Evolutionary conservation across 2,329 filamentous ascomycete species (phyloP).

Genomic region (Chaetomium sp.): DNA sequence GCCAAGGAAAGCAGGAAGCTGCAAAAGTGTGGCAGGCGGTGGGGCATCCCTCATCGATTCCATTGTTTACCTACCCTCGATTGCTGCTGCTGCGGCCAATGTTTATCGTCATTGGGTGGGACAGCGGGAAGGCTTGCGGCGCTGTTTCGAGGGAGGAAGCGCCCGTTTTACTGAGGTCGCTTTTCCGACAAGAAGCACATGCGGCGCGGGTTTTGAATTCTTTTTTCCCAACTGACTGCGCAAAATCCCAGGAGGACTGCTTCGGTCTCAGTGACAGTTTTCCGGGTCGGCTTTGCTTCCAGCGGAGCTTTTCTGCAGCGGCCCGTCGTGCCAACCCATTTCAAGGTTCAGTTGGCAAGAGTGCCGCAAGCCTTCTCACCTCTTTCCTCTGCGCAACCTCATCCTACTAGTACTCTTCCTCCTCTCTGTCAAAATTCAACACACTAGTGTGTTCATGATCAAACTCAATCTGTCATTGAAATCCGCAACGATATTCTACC

Average conservation of each 20-base stretch:
- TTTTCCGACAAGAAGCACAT: constrained; percentile 9
- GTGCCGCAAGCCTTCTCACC: constrained; percentile 8
- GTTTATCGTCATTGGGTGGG: constrained; percentile 29
- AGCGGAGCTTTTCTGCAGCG: constrained; percentile 16
- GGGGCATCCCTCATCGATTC: constrained; percentile 16
- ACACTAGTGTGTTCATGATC: constrained; percentile 3
- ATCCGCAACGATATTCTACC: constrained; percentile 3
- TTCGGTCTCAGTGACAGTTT: constrained; percentile 3
- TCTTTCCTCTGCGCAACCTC: constrained; percentile 11
- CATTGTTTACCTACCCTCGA: constrained; percentile 32
- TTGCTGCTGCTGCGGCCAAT: constrained; percentile 17
- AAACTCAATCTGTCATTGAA: constrained; percentile 10
- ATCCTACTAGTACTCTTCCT: too few species aligned
- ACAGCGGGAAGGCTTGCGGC: constrained; percentile 9
- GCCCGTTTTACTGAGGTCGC: constrained; percentile 3
- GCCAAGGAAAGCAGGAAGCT: constrained; percentile 16
- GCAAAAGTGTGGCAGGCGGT: constrained; percentile 18
- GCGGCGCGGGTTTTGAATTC: constrained; percentile 21
- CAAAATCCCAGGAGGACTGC: not conserved
- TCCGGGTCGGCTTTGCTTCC: constrained; percentile 5
- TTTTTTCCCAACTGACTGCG: not conserved
- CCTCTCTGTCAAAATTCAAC: not conserved
- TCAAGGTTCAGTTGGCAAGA: constrained; percentile 12
- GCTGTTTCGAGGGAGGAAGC: constrained; percentile 8
- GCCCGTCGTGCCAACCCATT: constrained; percentile 11